phyloP scores from a whole-genome alignment of 345 rosid genomes.

The Psidium friedrichsthalianum region DNA sequence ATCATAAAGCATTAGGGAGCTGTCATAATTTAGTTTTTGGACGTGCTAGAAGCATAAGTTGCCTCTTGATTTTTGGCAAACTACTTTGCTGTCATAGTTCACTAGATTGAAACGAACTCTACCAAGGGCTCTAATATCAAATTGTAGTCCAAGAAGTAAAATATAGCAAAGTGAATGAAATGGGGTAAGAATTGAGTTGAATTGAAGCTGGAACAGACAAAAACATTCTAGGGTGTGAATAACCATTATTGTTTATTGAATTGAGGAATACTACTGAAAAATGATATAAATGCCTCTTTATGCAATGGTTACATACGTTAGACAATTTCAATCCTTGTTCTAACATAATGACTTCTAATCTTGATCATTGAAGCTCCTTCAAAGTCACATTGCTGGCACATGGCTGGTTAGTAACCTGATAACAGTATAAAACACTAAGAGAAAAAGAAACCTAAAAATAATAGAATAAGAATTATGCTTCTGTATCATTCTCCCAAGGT shows the following conservation, averaged over 20 bases:
- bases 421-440: not conserved
- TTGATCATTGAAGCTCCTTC: not conserved
- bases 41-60: not conserved
- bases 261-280: not conserved
- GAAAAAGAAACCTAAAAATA: not conserved
- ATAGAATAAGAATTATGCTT: not conserved
- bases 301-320: not conserved
- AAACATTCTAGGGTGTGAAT: not conserved
- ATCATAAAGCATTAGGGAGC: not conserved
- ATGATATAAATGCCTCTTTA: not conserved
- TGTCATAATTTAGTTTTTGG: not conserved
- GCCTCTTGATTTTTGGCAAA: not conserved
- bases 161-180: not conserved
- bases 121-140: not conserved
- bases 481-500: not conserved
- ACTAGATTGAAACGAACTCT: not conserved
- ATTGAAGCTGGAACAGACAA: not conserved
- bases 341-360: not conserved
- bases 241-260: not conserved
- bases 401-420: not conserved
- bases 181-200: not conserved
- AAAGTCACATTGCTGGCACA: not conserved
- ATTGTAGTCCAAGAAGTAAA: not conserved
- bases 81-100: not conserved
- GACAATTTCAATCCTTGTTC: not conserved